phyloP scores from a whole-genome alignment of 2,329 filamentous ascomycete species.

The Aspergillus sp. region DNA sequence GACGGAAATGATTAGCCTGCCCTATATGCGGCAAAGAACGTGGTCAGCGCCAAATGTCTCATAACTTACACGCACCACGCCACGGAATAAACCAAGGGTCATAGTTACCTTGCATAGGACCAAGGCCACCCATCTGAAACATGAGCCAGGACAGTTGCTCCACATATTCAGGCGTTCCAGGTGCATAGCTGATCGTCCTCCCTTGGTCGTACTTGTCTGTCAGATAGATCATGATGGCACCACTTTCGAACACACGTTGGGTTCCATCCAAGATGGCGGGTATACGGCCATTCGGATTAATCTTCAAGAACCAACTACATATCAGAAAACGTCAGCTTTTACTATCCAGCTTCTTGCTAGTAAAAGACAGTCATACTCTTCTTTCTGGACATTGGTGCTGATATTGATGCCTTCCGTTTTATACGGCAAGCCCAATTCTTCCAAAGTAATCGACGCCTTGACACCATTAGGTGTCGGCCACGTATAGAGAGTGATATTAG shows the following conservation, averaged over 20 bases:
- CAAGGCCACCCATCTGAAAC: constrained; percentile 37
- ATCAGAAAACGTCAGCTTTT: too few relatives aligned
- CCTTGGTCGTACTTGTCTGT: constrained; percentile 37
- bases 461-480: constrained; percentile 27
- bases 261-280: constrained; percentile 38
- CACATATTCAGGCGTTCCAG: constrained; percentile 36
- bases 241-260: constrained; percentile 39
- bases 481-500: constrained; percentile 23
- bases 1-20: constrained; percentile 43
- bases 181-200: constrained; percentile 36
- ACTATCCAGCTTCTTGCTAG: too few relatives aligned
- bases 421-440: constrained; percentile 30
- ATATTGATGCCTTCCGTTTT: constrained; percentile 35
- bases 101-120: constrained; percentile 32
- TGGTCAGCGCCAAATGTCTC: not conserved
- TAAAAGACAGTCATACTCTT: constrained; percentile 16
- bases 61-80: not conserved
- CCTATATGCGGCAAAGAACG: constrained; percentile 17
- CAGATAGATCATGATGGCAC: constrained; percentile 41
- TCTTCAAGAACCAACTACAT: constrained; percentile 36
- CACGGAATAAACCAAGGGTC: too few relatives aligned
- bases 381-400: constrained; percentile 37
- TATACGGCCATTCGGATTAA: constrained; percentile 45
- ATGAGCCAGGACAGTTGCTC: constrained; percentile 40
- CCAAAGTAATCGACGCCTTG: constrained; percentile 31